Conservation (phyloP, 192 early-diverging fungal genomes). For the Blastocladiella britannica region DNA sequence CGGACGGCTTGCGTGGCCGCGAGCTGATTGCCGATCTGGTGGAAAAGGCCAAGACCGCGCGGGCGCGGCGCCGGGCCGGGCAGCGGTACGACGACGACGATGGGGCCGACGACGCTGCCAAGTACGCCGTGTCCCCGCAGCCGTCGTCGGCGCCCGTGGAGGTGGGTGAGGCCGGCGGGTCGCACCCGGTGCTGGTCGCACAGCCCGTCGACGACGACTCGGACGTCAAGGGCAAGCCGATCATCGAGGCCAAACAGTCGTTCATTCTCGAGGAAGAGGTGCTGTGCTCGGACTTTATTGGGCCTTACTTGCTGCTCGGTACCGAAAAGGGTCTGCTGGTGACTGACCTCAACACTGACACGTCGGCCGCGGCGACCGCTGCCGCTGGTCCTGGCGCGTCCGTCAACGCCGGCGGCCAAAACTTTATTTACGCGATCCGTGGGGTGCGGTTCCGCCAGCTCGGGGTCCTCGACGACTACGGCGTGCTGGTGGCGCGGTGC, state of each 20-base stretch:
- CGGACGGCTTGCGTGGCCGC: conserved; percentile 13
- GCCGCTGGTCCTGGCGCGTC: too few relatives aligned
- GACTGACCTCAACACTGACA: conserved; percentile 26
- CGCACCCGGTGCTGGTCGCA: background rate
- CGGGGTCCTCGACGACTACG: conserved; percentile 29
- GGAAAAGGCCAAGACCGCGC: conserved; percentile 19
- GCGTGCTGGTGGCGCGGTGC: conserved; percentile 30
- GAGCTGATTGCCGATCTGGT: conserved; percentile 24
- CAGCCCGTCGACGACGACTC: background rate
- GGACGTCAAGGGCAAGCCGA: background rate
- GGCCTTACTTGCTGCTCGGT: conserved; percentile 26
- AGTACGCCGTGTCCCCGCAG: conserved; percentile 3
- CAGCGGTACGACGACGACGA: conserved; percentile 25
- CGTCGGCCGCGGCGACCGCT: conserved; percentile 7
- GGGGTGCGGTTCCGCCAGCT: conserved; percentile 36
- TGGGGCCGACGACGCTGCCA: conserved; percentile 24
- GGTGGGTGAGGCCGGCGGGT: background rate
- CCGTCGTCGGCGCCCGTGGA: too few relatives aligned
- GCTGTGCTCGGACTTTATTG: background rate
- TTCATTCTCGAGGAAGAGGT: background rate
- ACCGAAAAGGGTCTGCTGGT: conserved; percentile 30
- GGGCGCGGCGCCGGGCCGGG: conserved; percentile 29
- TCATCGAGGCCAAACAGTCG: background rate
- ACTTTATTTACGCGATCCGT: conserved; percentile 23
- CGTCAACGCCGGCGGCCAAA: too few relatives aligned